phyloP scores from a whole-genome alignment of 176 grass and related monocot species.

The Otatea glauca region DNA sequence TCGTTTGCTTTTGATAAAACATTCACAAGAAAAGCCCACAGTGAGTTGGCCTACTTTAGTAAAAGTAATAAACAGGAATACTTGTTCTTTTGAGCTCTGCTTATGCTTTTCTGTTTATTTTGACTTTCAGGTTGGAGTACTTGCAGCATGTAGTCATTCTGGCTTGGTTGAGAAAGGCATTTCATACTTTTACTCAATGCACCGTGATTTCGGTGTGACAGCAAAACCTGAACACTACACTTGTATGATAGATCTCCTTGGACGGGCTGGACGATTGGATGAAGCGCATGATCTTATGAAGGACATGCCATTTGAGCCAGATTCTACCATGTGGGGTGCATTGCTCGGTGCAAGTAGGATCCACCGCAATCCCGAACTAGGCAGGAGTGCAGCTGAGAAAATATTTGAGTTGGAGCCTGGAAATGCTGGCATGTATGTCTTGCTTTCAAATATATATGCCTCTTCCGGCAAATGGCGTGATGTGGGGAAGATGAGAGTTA shows the following conservation, averaged over 20 bases:
- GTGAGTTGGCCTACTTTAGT: constrained; percentile 11
- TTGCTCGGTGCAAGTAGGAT: constrained; percentile 95
- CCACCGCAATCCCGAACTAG: constrained; percentile 80
- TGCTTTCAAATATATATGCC: constrained; percentile 95
- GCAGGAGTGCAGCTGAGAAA: constrained; percentile 73
- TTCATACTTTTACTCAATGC: constrained; percentile 82
- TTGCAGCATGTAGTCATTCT: constrained; percentile 89
- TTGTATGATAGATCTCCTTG: constrained; percentile 94
- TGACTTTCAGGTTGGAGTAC: constrained; percentile 75
- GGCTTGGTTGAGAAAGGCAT: constrained; percentile 87
- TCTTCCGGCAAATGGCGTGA: constrained; percentile 81
- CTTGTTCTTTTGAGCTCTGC: neutral
- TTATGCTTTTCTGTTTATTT: constrained; percentile 30
- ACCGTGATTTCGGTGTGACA: constrained; percentile 66
- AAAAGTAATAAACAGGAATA: neutral
- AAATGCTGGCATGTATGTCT: constrained; percentile 93
- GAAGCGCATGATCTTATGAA: constrained; percentile 79
- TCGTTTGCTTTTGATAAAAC: constrained; percentile 31
- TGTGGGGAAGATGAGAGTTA: constrained; percentile 76
- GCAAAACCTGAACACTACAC: constrained; percentile 87
- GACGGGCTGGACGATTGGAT: constrained; percentile 77
- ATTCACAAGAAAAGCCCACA: neutral
- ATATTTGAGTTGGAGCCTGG: constrained; percentile 94
- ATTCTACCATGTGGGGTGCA: constrained; percentile 89
- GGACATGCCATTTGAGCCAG: constrained; percentile 83